Percentiles rank a stretch among this genome's conserved stretches.
Evolutionary conservation across 2,329 filamentous ascomycete genomes (phyloP).

Genomic region (Stemphylium vesicarium): DNA sequence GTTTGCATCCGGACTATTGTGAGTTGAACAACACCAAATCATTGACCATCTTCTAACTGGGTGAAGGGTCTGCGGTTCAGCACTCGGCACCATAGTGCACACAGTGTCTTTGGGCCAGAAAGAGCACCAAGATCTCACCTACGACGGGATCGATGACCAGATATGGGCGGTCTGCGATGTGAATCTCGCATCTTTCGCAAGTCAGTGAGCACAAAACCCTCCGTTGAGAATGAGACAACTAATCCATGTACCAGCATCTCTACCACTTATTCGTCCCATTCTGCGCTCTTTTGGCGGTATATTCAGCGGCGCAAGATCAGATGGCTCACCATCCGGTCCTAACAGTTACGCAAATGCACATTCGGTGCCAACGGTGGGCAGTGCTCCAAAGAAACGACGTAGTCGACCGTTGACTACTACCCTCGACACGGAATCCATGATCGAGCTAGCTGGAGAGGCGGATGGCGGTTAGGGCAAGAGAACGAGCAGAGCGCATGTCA

Average conservation of each 20-base stretch:
- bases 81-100: slow-evolving; percentile 25
- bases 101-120: slow-evolving; percentile 22
- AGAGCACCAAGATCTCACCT: slow-evolving; percentile 24
- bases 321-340: neutral
- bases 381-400: slow-evolving; percentile 5
- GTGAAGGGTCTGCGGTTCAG: slow-evolving; percentile 25
- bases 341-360: slow-evolving; percentile 10
- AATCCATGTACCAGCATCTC: slow-evolving; percentile 15
- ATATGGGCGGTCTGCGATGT: slow-evolving; percentile 37
- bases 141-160: slow-evolving; percentile 28
- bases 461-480: neutral
- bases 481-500: neutral
- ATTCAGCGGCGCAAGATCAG: slow-evolving; percentile 15
- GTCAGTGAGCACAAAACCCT: slow-evolving; percentile 8
- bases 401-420: neutral
- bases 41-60: neutral
- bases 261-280: slow-evolving; percentile 27
- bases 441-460: slow-evolving; percentile 18
- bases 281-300: slow-evolving; percentile 23
- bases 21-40: neutral
- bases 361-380: slow-evolving; percentile 19
- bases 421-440: slow-evolving; percentile 15
- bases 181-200: slow-evolving; percentile 29
- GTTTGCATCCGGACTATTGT: slow-evolving; percentile 26
- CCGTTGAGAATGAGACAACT: neutral